Conservation (phyloP, 805 yeast species). For the Pichia deserticola region DNA sequence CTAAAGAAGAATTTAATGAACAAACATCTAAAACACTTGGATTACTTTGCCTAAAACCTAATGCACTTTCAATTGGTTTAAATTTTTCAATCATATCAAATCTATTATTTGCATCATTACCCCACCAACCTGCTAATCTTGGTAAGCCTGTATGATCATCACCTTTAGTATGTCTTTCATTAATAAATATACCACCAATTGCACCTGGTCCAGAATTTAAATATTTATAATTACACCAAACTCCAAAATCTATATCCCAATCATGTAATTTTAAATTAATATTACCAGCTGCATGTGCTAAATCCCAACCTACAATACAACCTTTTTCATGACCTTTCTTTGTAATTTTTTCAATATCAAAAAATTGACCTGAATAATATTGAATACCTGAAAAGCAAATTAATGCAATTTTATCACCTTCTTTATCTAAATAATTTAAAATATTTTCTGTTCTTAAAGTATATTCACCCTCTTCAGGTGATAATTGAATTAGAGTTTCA, state of each 20-base stretch:
- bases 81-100: constrained; percentile 75
- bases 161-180: constrained; percentile 37
- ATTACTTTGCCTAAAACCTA: constrained; percentile 84
- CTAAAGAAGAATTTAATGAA: constrained; percentile 58
- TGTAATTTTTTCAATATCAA: constrained; percentile 71
- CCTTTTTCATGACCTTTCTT: constrained; percentile 43
- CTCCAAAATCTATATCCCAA: constrained; percentile 91
- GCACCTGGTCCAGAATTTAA: constrained; percentile 92
- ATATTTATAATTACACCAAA: constrained; percentile 91
- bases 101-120: constrained; percentile 61
- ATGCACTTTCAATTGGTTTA: constrained; percentile 77
- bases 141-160: constrained; percentile 37
- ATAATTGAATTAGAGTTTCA: constrained; percentile 55
- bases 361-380: constrained; percentile 84
- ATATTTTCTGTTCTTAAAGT: constrained; percentile 59
- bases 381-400: constrained; percentile 85
- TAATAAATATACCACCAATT: constrained; percentile 78
- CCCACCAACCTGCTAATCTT: constrained; percentile 97
- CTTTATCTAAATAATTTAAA: constrained; percentile 42
- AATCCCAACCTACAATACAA: constrained; percentile 82
- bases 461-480: constrained; percentile 52
- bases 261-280: constrained; percentile 70
- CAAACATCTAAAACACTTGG: constrained; percentile 85
- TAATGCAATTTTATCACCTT: constrained; percentile 58
- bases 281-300: constrained; percentile 93